A percentile compares a stretch with the other conserved stretches of the same genome.
phyloP scores from a whole-genome alignment of 805 yeast species.

The Myxozyma lipomycoides region DNA sequence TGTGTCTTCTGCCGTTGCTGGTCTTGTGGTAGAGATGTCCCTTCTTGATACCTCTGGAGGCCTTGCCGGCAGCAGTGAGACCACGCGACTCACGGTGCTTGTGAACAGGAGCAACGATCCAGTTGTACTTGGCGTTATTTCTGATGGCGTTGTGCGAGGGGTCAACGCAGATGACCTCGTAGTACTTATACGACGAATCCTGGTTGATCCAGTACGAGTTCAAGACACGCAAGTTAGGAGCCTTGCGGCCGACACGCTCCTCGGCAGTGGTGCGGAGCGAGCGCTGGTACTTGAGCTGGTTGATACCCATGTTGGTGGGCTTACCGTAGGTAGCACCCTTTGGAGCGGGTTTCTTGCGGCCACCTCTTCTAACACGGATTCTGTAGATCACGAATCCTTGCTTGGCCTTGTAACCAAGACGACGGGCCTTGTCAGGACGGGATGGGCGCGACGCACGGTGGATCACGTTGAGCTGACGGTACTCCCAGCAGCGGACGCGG shows the following conservation, averaged over 20 bases:
- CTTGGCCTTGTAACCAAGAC: conserved; percentile 99
- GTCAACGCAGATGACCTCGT: conserved; percentile 83
- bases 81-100: conserved; percentile 99
- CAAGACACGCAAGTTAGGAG: conserved; percentile 97
- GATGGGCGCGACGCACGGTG: conserved; percentile 99
- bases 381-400: conserved; percentile 99
- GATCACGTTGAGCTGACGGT: conserved; percentile 97
- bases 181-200: conserved; percentile 99
- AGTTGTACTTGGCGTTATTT: conserved; percentile 98
- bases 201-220: conserved; percentile 99
- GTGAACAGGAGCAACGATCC: conserved; percentile 99
- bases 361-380: conserved; percentile 99
- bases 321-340: conserved; percentile 99
- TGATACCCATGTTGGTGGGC: conserved; percentile 99
- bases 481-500: conserved; percentile 99
- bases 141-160: conserved; percentile 98
- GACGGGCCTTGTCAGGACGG: conserved; percentile 99
- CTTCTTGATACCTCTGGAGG: conserved; percentile 99
- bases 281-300: conserved; percentile 99
- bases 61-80: conserved; percentile 96
- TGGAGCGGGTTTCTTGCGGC: conserved; percentile 99
- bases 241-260: conserved; percentile 99
- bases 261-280: conserved; percentile 97
- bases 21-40: conserved; percentile 99
- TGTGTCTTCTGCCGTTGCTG: conserved; percentile 85